Evolutionary conservation across 164 flowering plant species (phyloP).

Genomic region (Kalanchoe fedtschenkoi): DNA sequence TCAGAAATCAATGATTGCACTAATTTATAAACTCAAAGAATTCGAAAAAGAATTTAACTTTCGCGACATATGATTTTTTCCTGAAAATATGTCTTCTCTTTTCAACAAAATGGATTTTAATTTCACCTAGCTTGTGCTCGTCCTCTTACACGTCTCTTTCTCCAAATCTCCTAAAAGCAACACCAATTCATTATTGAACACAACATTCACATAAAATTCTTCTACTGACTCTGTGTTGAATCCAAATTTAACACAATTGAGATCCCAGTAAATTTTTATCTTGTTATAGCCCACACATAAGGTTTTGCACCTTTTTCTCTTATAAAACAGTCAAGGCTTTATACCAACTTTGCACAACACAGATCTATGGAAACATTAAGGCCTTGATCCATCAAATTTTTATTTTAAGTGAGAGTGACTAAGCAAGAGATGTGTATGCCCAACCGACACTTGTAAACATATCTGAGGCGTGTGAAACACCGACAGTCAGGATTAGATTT

Average conservation of each 20-base stretch:
- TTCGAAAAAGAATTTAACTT: constrained; percentile 28
- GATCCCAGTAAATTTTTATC: constrained; percentile 34
- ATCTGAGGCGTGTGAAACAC: too few species aligned
- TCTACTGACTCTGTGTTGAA: constrained; percentile 29
- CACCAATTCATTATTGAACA: constrained; percentile 20
- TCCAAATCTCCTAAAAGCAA: constrained; percentile 35
- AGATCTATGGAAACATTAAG: constrained; percentile 33
- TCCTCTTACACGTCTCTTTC: constrained; percentile 29
- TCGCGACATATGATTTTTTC: constrained; percentile 22
- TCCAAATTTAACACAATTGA: constrained; percentile 29
- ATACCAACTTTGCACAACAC: constrained; percentile 38
- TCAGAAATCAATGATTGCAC: too few species aligned
- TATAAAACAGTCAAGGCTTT: constrained; percentile 44
- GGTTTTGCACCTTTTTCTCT: constrained; percentile 29
- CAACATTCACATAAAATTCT: constrained; percentile 27
- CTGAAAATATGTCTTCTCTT: constrained; percentile 36
- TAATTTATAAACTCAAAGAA: too few species aligned
- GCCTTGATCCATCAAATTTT: constrained; percentile 51
- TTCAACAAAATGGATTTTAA: constrained; percentile 19
- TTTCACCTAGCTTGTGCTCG: constrained; percentile 6
- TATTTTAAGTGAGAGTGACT: constrained; percentile 39
- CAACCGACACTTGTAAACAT: constrained; percentile 35
- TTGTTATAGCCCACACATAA: constrained; percentile 17
- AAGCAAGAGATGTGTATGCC: constrained; percentile 29
- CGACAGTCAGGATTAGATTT: too few species aligned